Percentiles rank a stretch among this genome's conserved stretches.
Evolutionary conservation across 306 rosid genomes (phyloP).

Genomic region (Cucumis melo): DNA sequence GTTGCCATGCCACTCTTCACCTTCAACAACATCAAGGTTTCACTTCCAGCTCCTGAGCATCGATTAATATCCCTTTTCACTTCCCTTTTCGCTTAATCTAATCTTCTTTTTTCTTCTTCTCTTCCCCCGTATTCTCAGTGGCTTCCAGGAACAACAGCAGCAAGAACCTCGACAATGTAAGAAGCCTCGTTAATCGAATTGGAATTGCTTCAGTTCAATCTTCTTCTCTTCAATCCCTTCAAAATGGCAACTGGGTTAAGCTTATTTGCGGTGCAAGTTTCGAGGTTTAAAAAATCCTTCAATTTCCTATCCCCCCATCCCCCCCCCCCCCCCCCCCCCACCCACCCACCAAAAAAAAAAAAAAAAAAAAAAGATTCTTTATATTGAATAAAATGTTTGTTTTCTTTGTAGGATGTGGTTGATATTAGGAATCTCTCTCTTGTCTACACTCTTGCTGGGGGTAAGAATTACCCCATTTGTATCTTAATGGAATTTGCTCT

Average conservation of each 20-base stretch:
- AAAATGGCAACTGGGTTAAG: conserved; percentile 47
- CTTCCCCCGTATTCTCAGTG: background rate
- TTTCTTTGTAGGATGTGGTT: conserved; percentile 48
- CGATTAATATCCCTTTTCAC: background rate
- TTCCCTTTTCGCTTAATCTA: background rate
- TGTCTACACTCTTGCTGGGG: conserved; percentile 95
- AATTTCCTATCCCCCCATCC: background rate
- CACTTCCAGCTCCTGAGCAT: background rate
- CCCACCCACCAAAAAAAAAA: too few relatives aligned
- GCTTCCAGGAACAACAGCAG: background rate
- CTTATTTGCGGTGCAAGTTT: conserved; percentile 75
- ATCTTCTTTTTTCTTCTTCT: background rate
- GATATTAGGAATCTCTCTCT: conserved; percentile 79
- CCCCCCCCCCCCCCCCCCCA: too few relatives aligned
- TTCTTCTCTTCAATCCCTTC: conserved; percentile 40
- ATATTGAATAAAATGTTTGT: background rate
- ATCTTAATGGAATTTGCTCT: background rate
- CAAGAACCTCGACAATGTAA: conserved; percentile 21
- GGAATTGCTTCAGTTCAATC: conserved; percentile 28
- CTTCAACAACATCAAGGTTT: background rate
- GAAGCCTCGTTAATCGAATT: conserved; percentile 19
- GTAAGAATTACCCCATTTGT: conserved; percentile 11
- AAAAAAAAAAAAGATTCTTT: background rate
- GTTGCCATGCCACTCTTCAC: background rate
- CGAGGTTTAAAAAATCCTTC: conserved; percentile 27